Evolutionary conservation across 768 basidiomycete genomes (phyloP).

Genomic region (Rhodosporidiobolus sp.): DNA sequence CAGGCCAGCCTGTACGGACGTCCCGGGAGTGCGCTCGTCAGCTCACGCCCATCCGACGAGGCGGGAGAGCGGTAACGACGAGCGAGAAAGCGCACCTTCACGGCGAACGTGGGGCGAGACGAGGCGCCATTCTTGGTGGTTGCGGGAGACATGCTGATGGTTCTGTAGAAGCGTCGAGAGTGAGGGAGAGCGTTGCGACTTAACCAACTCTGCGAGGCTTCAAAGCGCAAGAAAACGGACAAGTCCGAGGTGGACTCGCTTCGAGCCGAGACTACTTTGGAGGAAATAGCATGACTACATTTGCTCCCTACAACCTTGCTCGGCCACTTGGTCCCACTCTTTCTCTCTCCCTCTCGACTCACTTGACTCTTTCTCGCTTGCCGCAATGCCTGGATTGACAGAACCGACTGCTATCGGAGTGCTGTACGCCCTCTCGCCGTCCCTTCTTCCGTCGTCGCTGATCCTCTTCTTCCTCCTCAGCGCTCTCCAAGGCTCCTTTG

Average conservation of each 20-base stretch:
- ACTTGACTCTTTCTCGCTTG: too few species aligned
- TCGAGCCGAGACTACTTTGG: too few species aligned
- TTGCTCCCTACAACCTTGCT: background rate
- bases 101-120: constrained; percentile 28
- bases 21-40: background rate
- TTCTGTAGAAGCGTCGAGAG: constrained; percentile 1
- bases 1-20: constrained; percentile 49
- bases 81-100: constrained; percentile 24
- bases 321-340: background rate
- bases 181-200: too few species aligned
- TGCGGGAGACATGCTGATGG: background rate
- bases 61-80: background rate
- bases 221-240: too few species aligned
- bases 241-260: too few species aligned
- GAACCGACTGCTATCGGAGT: constrained; percentile 15
- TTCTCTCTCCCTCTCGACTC: background rate
- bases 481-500: constrained; percentile 92
- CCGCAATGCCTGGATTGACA: background rate
- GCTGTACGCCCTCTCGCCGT: constrained; percentile 2
- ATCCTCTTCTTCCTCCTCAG: constrained; percentile 5
- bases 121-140: background rate
- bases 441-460: background rate
- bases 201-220: too few species aligned
- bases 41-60: accelerated
- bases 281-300: background rate